Evolutionary conservation across 352 stramenopile genomes (phyloP), one percentile per base, ranked within the genome.

Genomic region (Phytophthora aleatoria): DNA sequence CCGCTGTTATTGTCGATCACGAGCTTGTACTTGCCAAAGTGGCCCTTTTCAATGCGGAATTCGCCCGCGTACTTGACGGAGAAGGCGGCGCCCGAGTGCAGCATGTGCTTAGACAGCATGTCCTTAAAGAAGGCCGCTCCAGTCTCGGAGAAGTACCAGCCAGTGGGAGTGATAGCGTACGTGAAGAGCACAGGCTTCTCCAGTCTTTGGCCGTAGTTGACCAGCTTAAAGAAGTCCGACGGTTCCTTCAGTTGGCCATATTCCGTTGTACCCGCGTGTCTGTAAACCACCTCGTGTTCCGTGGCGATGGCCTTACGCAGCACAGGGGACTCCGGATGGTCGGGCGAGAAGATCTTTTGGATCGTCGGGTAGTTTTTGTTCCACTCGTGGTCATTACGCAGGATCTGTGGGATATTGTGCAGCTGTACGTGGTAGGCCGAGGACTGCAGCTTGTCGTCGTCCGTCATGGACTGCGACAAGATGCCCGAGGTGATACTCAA

Each of bases 91-190:
- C 65, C 44, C 0, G 68, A 71, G 50, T 77, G 72, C 44, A 80
- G 50, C 72, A 80, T 77, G 54, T 80, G 72, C 64, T 80, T 80
- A 12, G 72, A 80, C 31, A 80, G 52, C 57, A 80, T 80, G 61
- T 80, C 72, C 57, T 80, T 80, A 26, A 80, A 77, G 61, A 80
- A 80, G 8, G 72, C 31, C 1, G 72, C 72, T 1, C 72, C 72
- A 6, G 72, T 80, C 57, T 80, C 72, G 13, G 68, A 80, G 26
- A 80, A 80, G 64, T 73, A 80, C 68, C 64, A 80, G n/a, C 72
- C 72, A 20, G 42, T 73, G 2, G 57, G 35, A 5, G 47, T 75
- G 30, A 80, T 80, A 13, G 64, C 68, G 50, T 80, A 80, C 44
- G 72, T 80, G 48, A 75, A 80, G 15, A 80, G 61, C 26, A 80